Evolutionary conservation across 106 monocot genomes (phyloP), one percentile per base, ranked within the genome.

Genomic region (Allium fistulosum): DNA sequence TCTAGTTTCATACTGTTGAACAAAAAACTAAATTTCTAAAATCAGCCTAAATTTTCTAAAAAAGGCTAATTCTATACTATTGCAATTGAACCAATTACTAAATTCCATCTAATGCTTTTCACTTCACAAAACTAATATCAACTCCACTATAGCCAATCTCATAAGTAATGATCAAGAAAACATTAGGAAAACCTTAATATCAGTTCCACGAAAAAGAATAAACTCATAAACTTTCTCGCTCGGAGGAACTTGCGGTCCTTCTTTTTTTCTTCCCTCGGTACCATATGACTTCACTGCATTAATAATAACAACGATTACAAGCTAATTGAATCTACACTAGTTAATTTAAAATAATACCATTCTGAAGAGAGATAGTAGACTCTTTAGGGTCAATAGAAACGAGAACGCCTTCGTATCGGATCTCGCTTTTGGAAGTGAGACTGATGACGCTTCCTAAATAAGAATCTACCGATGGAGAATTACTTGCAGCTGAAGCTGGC

Each of bases 121-220:
- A 37, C 37, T 37, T 37, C 37, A 5, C 37, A 37, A 37, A 37
- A 37, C 37, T 5, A 37, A 5, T 37, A 37, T 5, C 22, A 22
- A 5, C 37, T 37, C 5, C 37, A 37, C 37, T 1, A 37, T 37
- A 37, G 37, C 37, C 37, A 37, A 37, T 37, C 37, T 37, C 37
- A 37, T 37, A 2, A 37, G 37, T 37, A 37, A 37, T 4, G 37
- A 37, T 37, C 5, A 37, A 57, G 56, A 13, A 37, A 37, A 37
- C 37, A 37, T 37, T 37, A 37, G 37, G 37, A 37, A 37, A 37
- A 84, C 84, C 84, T 84, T 84, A 48, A 84, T 84, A 51, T 84
- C 79, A 49, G 65, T 84, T 16, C 84, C 84, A 46, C 80, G 72
- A 47, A 84, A 84, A 22, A 80, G 70, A 59, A 84, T 80, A 27